Evolutionary conservation across 2,329 filamentous ascomycete genomes (phyloP), one percentile per base, ranked within the genome.

Genomic region (Aphanocladium album): DNA sequence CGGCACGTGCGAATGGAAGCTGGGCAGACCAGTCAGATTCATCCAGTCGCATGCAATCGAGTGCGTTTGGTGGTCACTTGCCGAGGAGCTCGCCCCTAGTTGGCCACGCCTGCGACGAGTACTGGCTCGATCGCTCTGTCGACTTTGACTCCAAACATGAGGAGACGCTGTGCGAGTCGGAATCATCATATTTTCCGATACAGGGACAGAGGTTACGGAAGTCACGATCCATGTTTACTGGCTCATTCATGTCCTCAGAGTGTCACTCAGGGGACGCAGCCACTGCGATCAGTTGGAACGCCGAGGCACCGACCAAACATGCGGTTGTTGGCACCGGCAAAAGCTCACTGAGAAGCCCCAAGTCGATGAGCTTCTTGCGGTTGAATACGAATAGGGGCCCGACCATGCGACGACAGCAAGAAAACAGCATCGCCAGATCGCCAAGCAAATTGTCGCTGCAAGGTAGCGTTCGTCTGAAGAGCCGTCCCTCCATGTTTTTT

Each of bases 291-390:
- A 35, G 35, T 27, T 59, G 56, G 56, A 23, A 35, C 16, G 17
- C 37, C 14, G 45, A 35, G 2, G 46, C 9, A 3, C 56, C n/a
- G 19, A n/a, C 11, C 35, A 59, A 52, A 8, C 35, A 23, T 16
- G 3, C 37, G 1, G 16, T 14, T 14, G 8, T 53, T 11, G 41
- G 16, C 8, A 39, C 27, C 9, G 53, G 39, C 1, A 53, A 52
- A 23, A 52, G 8, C 12, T 53, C 49, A 49, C 64, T 84, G 17
- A 77, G 79, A 62, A 70, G 77, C 3, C 80, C 80, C 0, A 83
- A 79, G 55, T 86, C 84, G 2, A 83, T 83, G 80, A 82, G 78
- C 63, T 82, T 84, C 63, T 70, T 84, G 27, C 68, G 61, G 70
- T 21, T 49, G 3, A 35, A 53, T 33, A 30, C 60, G 17, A 37